Percentiles rank a stretch among this genome's conserved stretches.
Conservation (phyloP, 1,284 basidiomycete species). For the Dichomitus squalens region DNA sequence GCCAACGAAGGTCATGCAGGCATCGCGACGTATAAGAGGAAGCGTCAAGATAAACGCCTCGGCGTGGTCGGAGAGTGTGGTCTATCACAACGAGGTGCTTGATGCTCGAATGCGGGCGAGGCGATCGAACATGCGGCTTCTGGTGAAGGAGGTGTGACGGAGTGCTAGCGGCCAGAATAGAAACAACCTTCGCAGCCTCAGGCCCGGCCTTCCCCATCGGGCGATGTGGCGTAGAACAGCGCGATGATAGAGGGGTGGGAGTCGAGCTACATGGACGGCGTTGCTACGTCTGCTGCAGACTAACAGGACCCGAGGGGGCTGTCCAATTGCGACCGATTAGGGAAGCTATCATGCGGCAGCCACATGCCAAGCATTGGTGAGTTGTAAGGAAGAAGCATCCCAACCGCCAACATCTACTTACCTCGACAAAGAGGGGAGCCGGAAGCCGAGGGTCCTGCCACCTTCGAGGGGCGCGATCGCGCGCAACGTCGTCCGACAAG, state of each 20-base stretch:
- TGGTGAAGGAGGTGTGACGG: conserved; percentile 13
- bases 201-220: conserved; percentile 10
- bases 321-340: not conserved
- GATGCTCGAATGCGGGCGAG: conserved; percentile 8
- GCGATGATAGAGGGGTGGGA: conserved; percentile 10
- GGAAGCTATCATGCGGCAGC: not conserved
- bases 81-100: conserved; percentile 15
- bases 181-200: conserved; percentile 11
- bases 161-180: conserved; percentile 13
- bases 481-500: not conserved
- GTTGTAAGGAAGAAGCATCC: not conserved
- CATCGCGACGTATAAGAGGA: conserved; percentile 14
- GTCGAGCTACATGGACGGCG: not conserved
- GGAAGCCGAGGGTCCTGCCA: not conserved
- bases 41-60: conserved; percentile 16
- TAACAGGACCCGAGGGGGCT: not conserved
- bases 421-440: not conserved
- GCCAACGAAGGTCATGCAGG: not conserved
- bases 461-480: not conserved
- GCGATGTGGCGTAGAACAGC: conserved; percentile 6
- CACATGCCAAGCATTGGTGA: not conserved
- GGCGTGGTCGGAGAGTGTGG: conserved; percentile 3
- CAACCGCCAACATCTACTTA: not conserved
- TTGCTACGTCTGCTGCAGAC: not conserved
- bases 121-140: conserved; percentile 20